Evolutionary conservation across 352 stramenopile species (phyloP), one percentile per base, ranked within the genome.

Genomic region (Globisporangium mamillatum): DNA sequence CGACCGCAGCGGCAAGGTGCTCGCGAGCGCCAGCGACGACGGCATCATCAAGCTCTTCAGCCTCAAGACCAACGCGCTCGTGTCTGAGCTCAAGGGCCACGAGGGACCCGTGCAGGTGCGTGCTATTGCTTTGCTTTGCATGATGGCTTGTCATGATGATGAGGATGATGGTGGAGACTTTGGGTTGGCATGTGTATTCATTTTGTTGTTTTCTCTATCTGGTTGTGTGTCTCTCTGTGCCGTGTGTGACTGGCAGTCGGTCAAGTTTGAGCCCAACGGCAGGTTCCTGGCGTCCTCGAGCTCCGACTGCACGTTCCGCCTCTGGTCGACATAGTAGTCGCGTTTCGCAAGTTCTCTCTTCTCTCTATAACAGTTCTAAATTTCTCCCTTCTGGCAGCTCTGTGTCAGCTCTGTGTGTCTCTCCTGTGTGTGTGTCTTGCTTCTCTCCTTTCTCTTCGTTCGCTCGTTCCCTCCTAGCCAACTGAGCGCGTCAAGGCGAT

Each of bases 71-170:
- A 80, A 93, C 32, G 64, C 78, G 63, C 65, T 93, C 20, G 72
- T 93, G 27, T 73, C 75, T 6, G 80, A 98, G 73, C 76, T 98
- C 62, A 91, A 93, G 56, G 91, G 84, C 57, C 95, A 98, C 79
- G 91, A 98, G 22, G 94, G 92, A 60, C 88, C 92, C 38, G 92
- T 98, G n/a, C 95, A 98, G 86, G 89, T 94, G 73, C 53, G 77
- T 67, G 14, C 41, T 66, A 24, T 67, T 38, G 67, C 44, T 50
- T 50, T 20, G 58, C 50, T 69, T 67, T 70, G 71, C 66, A 76
- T 72, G 61, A 70, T 72, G 64, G 70, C 64, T 69, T 50, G 25
- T 68, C 18, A 58, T 16, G 16, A 53, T 56, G 48, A 44, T 60
- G 57, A 46, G 14, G 46, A 62, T 68, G 12, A 46, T 20, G 38